phyloP scores from a whole-genome alignment of 768 basidiomycete genomes.

The Hypholoma sublateritium region DNA sequence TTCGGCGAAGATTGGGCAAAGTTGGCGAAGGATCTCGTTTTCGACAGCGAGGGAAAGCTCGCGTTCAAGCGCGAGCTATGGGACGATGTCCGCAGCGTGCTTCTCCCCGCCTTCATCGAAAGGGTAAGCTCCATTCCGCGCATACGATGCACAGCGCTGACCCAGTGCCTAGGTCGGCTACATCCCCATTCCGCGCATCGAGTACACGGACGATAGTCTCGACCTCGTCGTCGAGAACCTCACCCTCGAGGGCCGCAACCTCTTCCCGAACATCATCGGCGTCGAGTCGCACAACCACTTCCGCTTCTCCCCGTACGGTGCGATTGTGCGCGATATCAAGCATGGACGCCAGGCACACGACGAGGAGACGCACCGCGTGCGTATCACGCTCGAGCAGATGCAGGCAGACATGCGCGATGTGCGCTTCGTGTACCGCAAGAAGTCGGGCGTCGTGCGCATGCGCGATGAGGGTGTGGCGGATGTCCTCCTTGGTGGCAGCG shows the following conservation, averaged over 20 bases:
- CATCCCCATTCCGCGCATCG: constrained; percentile 89
- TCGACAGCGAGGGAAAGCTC: constrained; percentile 76
- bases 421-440: constrained; percentile 86
- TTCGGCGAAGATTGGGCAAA: constrained; percentile 85
- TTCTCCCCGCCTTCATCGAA: constrained; percentile 76
- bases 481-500: constrained; percentile 80
- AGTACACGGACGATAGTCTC: constrained; percentile 84
- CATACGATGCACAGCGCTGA: background rate
- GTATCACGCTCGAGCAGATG: constrained; percentile 77
- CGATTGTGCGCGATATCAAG: constrained; percentile 20
- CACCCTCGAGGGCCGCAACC: constrained; percentile 84
- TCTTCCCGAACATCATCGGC: constrained; percentile 79
- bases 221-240: constrained; percentile 95
- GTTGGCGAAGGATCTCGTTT: constrained; percentile 81
- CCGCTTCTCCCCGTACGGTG: constrained; percentile 78
- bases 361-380: constrained; percentile 67
- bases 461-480: constrained; percentile 84
- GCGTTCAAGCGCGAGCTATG: constrained; percentile 88
- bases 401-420: constrained; percentile 95
- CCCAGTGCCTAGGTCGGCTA: constrained; percentile 57
- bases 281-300: constrained; percentile 80
- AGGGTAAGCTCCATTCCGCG: background rate
- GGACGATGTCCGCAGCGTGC: constrained; percentile 83
- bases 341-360: constrained; percentile 8
- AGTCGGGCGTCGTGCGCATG: constrained; percentile 75